A percentile compares a stretch with the other conserved stretches of the same genome.
Conservation (phyloP, 768 basidiomycete species). For the Russula sp. region DNA sequence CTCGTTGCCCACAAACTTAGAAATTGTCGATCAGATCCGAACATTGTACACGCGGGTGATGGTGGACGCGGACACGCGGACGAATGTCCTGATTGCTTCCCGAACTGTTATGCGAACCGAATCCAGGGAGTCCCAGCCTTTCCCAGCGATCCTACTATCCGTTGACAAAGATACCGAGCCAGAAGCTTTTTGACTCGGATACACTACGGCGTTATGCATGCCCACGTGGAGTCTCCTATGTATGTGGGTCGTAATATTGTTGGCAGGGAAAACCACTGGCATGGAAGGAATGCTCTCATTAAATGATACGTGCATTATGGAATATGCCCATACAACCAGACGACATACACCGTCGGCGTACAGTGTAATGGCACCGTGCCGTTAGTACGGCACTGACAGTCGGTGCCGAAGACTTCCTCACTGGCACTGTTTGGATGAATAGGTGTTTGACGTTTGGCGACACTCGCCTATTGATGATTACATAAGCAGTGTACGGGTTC, state of each 20-base stretch:
- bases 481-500: conserved; percentile 45
- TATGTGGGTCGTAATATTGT: conserved; percentile 62
- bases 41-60: conserved; percentile 40
- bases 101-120: conserved; percentile 36
- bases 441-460: conserved; percentile 44
- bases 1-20: conserved; percentile 38
- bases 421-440: conserved; percentile 46
- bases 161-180: conserved; percentile 41
- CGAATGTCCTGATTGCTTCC: conserved; percentile 27
- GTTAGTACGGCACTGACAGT: conserved; percentile 39
- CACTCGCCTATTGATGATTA: conserved; percentile 64
- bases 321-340: conserved; percentile 50
- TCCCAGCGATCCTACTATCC: not conserved
- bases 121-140: not conserved
- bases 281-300: conserved; percentile 46
- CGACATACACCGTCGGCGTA: conserved; percentile 51
- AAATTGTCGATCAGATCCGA: conserved; percentile 49
- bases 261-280: conserved; percentile 46
- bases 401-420: conserved; percentile 48
- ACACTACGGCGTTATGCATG: conserved; percentile 18
- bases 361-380: conserved; percentile 37
- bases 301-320: conserved; percentile 58
- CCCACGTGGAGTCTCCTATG: conserved; percentile 31
- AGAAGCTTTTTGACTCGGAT: conserved; percentile 39
- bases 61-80: conserved; percentile 47